Evolutionary conservation across 108 stramenopile species (phyloP).

Genomic region (Cyclotella atomus): DNA sequence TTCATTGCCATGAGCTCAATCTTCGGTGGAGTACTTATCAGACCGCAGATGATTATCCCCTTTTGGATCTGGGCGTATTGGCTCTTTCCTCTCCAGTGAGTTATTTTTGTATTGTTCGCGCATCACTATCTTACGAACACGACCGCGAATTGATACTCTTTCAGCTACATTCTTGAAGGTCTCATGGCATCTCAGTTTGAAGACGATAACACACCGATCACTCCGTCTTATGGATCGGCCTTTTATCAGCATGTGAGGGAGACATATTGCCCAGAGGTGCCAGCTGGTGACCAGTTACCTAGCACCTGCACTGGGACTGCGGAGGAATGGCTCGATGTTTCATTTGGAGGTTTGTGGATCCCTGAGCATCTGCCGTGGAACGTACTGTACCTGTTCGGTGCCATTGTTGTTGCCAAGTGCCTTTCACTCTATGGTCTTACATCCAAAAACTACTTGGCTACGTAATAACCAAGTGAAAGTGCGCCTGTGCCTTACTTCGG

Average conservation of each 20-base stretch:
- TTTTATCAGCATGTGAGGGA: conserved; percentile 50
- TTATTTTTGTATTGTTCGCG: neutral
- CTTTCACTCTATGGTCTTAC: conserved; percentile 51
- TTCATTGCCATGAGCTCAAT: conserved; percentile 56
- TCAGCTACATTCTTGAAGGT: conserved; percentile 60
- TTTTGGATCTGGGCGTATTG: conserved; percentile 67
- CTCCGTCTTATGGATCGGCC: conserved; percentile 47
- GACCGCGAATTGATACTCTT: neutral
- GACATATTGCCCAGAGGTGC: conserved; percentile 26
- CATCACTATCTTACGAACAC: too few species aligned
- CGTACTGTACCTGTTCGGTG: conserved; percentile 52
- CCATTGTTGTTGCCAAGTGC: conserved; percentile 50
- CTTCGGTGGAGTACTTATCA: conserved; percentile 68
- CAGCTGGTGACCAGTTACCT: conserved; percentile 1
- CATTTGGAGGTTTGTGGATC: conserved; percentile 60
- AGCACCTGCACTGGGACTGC: conserved; percentile 55
- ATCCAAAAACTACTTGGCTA: conserved; percentile 57
- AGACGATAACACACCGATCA: conserved; percentile 60
- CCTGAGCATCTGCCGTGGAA: conserved; percentile 56
- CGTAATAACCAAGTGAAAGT: too few species aligned
- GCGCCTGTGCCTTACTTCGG: too few species aligned
- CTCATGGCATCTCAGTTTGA: conserved; percentile 62
- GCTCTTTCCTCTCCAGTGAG: conserved; percentile 50
- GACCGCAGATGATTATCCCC: conserved; percentile 52
- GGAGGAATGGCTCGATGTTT: conserved; percentile 62